A percentile compares a stretch with the other conserved stretches of the same genome.
These are phyloP conservation scores for Lenwebbia sp. DNA, from an alignment of 345 rosid genomes.

Conservation along the genomic window DNA sequence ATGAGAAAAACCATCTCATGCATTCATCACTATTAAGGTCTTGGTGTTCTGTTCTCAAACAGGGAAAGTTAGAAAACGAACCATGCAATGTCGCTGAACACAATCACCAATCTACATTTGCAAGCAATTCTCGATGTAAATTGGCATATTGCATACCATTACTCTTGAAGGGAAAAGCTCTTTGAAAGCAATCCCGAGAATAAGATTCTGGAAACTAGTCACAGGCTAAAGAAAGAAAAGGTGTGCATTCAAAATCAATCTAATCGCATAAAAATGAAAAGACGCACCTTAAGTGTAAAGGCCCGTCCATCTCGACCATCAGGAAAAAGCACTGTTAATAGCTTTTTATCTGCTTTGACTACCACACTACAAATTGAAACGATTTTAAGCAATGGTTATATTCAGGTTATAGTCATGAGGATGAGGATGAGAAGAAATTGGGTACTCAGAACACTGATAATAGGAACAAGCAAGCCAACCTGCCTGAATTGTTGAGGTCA, in stretches of 20 bases:
- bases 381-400: background rate
- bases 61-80: background rate
- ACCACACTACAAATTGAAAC: conserved; percentile 52
- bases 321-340: conserved; percentile 86
- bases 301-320: conserved; percentile 97
- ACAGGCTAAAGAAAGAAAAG: background rate
- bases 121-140: background rate
- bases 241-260: background rate
- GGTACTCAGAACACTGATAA: background rate
- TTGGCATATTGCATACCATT: background rate
- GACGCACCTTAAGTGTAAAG: conserved; percentile 82
- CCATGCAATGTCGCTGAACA: background rate
- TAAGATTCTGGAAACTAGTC: background rate
- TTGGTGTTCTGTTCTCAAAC: background rate
- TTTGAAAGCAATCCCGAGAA: background rate
- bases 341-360: conserved; percentile 91
- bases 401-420: background rate
- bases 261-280: background rate
- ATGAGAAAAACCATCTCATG: background rate
- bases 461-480: conserved; percentile 64
- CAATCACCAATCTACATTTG: background rate
- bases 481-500: conserved; percentile 99
- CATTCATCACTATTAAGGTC: background rate
- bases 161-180: background rate
- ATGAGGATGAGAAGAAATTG: background rate